Percentiles rank a stretch among this genome's conserved stretches.
These are phyloP conservation scores for Fusarium equiseti DNA, from an alignment of 2,329 filamentous ascomycete species.

Conservation along the genomic window DNA sequence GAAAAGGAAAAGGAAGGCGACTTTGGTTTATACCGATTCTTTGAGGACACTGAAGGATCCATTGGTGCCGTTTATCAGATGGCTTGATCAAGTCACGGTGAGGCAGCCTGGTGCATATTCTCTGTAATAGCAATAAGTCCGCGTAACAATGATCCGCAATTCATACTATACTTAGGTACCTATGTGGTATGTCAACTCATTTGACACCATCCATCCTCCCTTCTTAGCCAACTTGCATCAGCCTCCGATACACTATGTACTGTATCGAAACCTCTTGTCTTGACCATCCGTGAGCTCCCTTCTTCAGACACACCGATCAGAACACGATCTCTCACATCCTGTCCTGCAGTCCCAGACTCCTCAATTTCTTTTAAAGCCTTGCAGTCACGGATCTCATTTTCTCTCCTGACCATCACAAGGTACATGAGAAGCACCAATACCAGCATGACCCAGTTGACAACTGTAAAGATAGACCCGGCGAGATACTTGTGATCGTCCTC, in stretches of 20 bases:
- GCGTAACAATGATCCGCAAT: background rate
- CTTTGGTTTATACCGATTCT: slow-evolving; percentile 47
- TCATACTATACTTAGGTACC: background rate
- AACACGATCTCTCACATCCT: slow-evolving; percentile 5
- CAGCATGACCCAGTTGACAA: slow-evolving; percentile 34
- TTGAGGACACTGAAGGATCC: slow-evolving; percentile 51
- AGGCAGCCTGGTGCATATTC: background rate
- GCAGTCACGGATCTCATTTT: slow-evolving; percentile 26
- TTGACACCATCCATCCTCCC: background rate
- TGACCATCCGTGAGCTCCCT: slow-evolving; percentile 43
- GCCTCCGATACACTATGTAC: slow-evolving; percentile 6
- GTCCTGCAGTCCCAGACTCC: slow-evolving; percentile 10
- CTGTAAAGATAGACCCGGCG: slow-evolving; percentile 38
- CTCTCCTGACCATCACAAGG: slow-evolving; percentile 6
- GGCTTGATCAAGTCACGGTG: slow-evolving; percentile 9
- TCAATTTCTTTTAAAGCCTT: slow-evolving; percentile 8
- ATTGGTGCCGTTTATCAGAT: slow-evolving; percentile 50
- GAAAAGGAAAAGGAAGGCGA: slow-evolving; percentile 47
- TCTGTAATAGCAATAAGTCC: background rate
- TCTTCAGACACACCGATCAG: slow-evolving; percentile 25
- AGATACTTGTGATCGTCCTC: slow-evolving; percentile 41
- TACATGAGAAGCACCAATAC: slow-evolving; percentile 24
- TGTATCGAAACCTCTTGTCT: slow-evolving; percentile 46
- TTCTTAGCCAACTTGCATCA: background rate
- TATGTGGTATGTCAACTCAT: background rate